Base-by-base conservation (phyloP, 2,329 filamentous ascomycete species). In the Cordyceps farinosa region DNA sequence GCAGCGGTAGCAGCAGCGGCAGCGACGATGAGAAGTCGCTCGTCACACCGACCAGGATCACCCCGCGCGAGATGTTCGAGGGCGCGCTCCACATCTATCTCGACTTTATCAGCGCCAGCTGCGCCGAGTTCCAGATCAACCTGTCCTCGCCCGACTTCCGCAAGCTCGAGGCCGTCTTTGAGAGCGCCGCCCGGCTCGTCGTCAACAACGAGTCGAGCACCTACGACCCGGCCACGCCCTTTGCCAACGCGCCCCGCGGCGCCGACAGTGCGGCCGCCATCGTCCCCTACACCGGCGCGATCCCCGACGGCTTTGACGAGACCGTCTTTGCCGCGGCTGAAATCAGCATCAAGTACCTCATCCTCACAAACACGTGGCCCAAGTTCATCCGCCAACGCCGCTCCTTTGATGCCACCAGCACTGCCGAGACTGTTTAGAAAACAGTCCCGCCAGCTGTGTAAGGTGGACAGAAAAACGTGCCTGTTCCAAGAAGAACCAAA, bases 331-430 rank as follows among this genome's bases (percentile, higher is more conserved):
- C 89, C 67, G 79, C 77, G 22, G 83, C 87, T 0, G 82, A 88
- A 69, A 72, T 75, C 15, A 84, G 82, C 69, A 84, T 90, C 75
- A 89, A 88, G 73, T 87, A 89, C 65, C 79, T 89, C 8, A 86
- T 90, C 2, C 75, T 89, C 61, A 88, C 86, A 15, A 90, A 90
- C 71, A 90, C 87, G 0, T 90, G 87, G 87, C 83, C 83, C 42
- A 85, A 84, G 70, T 87, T 82, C 66, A 79, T 85, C 64, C 77
- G 73, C 64, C 79, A 81, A 57, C 68, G 74, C 54, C 68, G 74
- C 40, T 68, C 69, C n/a, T 76, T 64, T 40, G 63, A 64, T 48
- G 63, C 63, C 29, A 45, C 63, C n/a, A 64, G 57, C 50, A 56
- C 32, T 42, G 57, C 38, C 30, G 63, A 62, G 40, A 61, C 63